phyloP scores from a whole-genome alignment of 2,329 filamentous ascomycete species.

The Botrytis sinoallii region DNA sequence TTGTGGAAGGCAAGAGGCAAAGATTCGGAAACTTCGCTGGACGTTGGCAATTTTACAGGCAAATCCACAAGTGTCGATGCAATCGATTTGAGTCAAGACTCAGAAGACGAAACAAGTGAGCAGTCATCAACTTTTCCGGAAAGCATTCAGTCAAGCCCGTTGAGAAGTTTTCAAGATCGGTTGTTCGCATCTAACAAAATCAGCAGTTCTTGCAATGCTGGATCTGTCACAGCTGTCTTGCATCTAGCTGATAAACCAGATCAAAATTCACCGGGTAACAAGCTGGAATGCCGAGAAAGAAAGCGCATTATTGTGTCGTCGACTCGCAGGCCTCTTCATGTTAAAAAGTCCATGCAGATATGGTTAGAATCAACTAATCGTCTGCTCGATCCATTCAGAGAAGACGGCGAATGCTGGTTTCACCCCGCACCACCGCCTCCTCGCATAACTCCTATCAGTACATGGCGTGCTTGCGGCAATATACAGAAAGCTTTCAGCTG shows the following conservation, averaged over 20 bases:
- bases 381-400: slow-evolving; percentile 25
- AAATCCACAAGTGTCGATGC: background rate
- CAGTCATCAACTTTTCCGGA: background rate
- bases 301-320: slow-evolving; percentile 22
- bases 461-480: slow-evolving; percentile 1
- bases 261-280: background rate
- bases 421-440: slow-evolving; percentile 29
- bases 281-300: slow-evolving; percentile 2
- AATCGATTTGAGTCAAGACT: background rate
- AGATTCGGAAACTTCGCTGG: background rate
- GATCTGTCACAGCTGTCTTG: too few species aligned
- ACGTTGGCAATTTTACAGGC: background rate
- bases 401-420: slow-evolving; percentile 31
- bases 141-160: background rate
- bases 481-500: slow-evolving; percentile 27
- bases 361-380: slow-evolving; percentile 25
- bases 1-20: background rate
- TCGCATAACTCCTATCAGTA: slow-evolving; percentile 18
- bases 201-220: background rate
- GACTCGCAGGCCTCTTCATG: slow-evolving; percentile 13
- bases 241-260: background rate
- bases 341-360: slow-evolving; percentile 26
- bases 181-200: background rate
- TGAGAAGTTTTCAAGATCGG: background rate
- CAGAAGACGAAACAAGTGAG: background rate